Conservation (phyloP, 768 basidiomycete genomes). For the Mrakia frigida region DNA sequence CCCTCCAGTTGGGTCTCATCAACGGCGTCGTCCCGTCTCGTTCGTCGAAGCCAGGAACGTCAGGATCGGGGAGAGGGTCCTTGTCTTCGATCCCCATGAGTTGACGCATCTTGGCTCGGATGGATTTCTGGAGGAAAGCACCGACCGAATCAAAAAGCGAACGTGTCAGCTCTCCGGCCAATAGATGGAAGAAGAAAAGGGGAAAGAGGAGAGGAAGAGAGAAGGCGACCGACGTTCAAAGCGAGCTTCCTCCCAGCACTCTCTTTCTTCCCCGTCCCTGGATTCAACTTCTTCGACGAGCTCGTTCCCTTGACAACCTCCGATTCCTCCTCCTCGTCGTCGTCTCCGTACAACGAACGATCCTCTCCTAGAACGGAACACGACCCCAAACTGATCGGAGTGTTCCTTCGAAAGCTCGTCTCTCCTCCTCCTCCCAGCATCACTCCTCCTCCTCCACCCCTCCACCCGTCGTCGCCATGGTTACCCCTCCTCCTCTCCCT, state of each 20-base stretch:
- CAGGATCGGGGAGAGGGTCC: conserved; percentile 20
- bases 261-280: conserved; percentile 14
- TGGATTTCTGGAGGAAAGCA: conserved; percentile 21
- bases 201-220: too few relatives aligned
- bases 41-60: not conserved
- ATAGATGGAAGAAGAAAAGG: not conserved
- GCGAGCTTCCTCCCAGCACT: conserved; percentile 9
- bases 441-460: too few relatives aligned
- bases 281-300: not conserved
- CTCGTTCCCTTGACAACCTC: not conserved
- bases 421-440: too few relatives aligned
- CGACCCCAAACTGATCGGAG: too few relatives aligned
- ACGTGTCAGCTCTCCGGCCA: too few relatives aligned
- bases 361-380: too few relatives aligned
- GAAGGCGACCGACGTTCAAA: not conserved
- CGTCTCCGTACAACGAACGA: too few relatives aligned
- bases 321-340: not conserved
- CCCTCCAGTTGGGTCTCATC: conserved; percentile 19
- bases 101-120: conserved; percentile 23
- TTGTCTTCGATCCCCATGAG: conserved; percentile 21
- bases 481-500: not conserved
- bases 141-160: not conserved
- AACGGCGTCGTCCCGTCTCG: not conserved
- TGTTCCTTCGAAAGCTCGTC: too few relatives aligned
- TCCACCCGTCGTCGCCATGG: too few relatives aligned